Base-by-base conservation (phyloP, 345 rosid genomes). In the Adansonia digitata region DNA sequence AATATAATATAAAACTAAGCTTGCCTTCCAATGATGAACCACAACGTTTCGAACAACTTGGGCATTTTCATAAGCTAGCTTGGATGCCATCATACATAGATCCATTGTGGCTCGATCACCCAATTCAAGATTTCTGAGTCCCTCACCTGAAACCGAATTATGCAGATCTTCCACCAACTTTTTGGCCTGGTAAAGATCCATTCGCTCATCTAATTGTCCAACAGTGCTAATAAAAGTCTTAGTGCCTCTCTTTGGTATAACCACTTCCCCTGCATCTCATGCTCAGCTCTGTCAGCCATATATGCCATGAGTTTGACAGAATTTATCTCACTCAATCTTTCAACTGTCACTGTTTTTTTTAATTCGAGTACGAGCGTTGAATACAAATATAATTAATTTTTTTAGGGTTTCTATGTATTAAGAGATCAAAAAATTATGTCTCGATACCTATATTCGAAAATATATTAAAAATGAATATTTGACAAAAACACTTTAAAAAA, bases 11-110 rank as follows among this genome's bases (percentile, higher is more conserved):
- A n/a, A n/a, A n/a, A n/a, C n/a, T n/a, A 42, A 24, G 80, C 89
- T 80, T 84, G 72, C 97, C 94, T 91, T 91, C 97, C 97, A 94
- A 77, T 85, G 90, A 73, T 78, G 86, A 76, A 62, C 77, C 27
- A 91, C 92, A 31, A 88, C 82, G 70, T 84, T 82, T 75, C 73
- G 77, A 75, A 94, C 87, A 59, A 92, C 92, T 74, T 88, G 79
- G n/a, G 86, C 85, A 24, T 92, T 94, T 85, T 91, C 98, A 48
- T 94, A 94, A 39, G 92, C 88, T 51, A 94, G 82, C 74, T 91
- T 92, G 5, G 97, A 85, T 0, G 97, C 91, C 94, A 92, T 89
- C 45, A 94, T 82, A 69, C 97, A 89, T 20, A 92, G 83, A 79
- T 94, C 97, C 86, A 91, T 76, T 26, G 86, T 82, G 73, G 77